Percentiles rank a stretch among this genome's conserved stretches.
These are phyloP conservation scores for Fagopyrum homotropicum DNA, from an alignment of 148 eudicot species.

Conservation along the genomic window DNA sequence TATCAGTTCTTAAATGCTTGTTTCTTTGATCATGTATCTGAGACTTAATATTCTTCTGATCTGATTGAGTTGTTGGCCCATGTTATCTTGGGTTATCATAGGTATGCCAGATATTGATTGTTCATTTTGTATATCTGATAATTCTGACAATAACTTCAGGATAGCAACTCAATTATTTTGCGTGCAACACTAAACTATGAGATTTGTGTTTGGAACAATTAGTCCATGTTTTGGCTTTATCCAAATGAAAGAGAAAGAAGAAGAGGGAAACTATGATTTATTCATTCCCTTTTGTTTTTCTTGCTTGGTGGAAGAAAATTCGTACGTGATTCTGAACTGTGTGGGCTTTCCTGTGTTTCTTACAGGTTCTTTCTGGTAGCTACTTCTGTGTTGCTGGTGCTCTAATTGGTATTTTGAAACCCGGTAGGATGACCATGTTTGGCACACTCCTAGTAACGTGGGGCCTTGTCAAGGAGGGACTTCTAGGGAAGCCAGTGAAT, in stretches of 20 bases:
- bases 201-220: background rate
- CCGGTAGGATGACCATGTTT: conserved; percentile 98
- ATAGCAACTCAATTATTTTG: background rate
- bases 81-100: background rate
- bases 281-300: background rate
- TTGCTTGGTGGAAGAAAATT: background rate
- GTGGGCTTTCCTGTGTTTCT: background rate
- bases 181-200: background rate
- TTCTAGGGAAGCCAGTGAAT: conserved; percentile 57
- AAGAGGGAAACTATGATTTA: background rate
- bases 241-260: too few relatives aligned
- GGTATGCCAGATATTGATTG: too few relatives aligned
- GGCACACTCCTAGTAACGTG: conserved; percentile 80
- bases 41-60: background rate
- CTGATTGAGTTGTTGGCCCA: background rate
- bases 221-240: background rate
- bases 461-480: conserved; percentile 97
- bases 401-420: conserved; percentile 57
- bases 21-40: background rate
- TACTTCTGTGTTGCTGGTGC: conserved; percentile 93
- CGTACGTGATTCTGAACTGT: background rate
- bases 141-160: too few relatives aligned
- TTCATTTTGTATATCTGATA: too few relatives aligned
- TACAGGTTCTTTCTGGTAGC: conserved; percentile 94
- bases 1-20: background rate